phyloP scores from a whole-genome alignment of 257 asterid genomes.

The Voacanga thouarsii region DNA sequence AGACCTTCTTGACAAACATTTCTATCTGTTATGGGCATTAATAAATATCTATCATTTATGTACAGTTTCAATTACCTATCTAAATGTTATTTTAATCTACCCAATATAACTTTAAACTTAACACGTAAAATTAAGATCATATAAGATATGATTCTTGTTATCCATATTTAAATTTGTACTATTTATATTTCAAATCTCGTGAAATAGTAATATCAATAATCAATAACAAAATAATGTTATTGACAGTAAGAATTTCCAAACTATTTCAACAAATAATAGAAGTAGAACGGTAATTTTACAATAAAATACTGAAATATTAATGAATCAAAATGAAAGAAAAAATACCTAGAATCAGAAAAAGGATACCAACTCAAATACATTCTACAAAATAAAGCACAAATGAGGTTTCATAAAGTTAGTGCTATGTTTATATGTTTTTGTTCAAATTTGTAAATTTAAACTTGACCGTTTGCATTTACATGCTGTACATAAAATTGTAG shows the following conservation, averaged over 20 bases:
- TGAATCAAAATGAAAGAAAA: slow-evolving; percentile 16
- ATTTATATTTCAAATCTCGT: not conserved
- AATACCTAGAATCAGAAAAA: slow-evolving; percentile 99
- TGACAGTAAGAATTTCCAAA: not conserved
- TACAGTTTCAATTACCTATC: too few relatives aligned
- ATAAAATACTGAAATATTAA: not conserved
- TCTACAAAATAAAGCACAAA: slow-evolving; percentile 35
- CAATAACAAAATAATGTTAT: not conserved
- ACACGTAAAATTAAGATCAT: not conserved
- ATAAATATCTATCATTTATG: too few relatives aligned
- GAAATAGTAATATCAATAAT: not conserved
- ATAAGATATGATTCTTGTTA: not conserved
- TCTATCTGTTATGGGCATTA: too few relatives aligned
- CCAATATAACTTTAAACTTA: too few relatives aligned
- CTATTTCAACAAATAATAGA: not conserved
- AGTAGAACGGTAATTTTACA: not conserved
- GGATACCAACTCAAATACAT: slow-evolving; percentile 84
- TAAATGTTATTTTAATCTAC: too few relatives aligned
- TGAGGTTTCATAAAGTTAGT: too few relatives aligned
- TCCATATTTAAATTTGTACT: too few relatives aligned
- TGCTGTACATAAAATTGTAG: too few relatives aligned
- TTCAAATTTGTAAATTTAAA: too few relatives aligned
- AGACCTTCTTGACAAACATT: too few relatives aligned
- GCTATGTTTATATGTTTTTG: too few relatives aligned
- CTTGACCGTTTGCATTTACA: too few relatives aligned